phyloP scores from a whole-genome alignment of 441 rosid genomes.

The Syzygium malaccense region DNA sequence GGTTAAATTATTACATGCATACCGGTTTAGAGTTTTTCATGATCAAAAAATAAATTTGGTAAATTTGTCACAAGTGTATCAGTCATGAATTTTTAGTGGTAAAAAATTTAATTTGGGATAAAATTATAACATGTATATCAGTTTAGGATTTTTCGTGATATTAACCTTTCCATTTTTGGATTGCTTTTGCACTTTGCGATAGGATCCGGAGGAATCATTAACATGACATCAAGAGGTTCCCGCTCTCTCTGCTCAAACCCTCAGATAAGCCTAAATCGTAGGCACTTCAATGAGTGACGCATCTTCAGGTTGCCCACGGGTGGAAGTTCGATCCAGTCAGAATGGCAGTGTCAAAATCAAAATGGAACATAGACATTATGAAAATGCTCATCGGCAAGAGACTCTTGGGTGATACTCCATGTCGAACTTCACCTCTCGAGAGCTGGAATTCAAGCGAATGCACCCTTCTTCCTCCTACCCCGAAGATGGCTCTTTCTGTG shows the following conservation, averaged over 20 bases:
- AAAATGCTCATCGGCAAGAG: neutral
- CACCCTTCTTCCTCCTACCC: neutral
- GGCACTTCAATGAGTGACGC: neutral
- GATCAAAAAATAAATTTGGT: too few species aligned
- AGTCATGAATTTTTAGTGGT: fast-evolving
- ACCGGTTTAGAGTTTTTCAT: too few species aligned
- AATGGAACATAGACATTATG: neutral
- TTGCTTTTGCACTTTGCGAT: neutral
- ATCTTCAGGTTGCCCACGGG: neutral
- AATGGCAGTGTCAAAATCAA: neutral
- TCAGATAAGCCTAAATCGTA: neutral
- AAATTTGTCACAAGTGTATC: too few species aligned
- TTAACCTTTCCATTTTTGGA: neutral
- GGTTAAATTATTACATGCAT: too few species aligned
- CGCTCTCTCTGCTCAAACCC: too few species aligned
- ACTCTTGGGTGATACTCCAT: neutral
- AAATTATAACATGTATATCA: neutral
- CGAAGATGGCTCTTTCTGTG: neutral
- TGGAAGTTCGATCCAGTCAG: neutral
- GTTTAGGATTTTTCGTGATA: neutral
- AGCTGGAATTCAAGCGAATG: neutral
- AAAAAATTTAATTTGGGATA: too few species aligned
- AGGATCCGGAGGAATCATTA: neutral
- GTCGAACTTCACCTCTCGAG: neutral
- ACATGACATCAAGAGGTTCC: neutral